Conservation (phyloP, 108 stramenopile species). For the Nitzschia putrida region DNA sequence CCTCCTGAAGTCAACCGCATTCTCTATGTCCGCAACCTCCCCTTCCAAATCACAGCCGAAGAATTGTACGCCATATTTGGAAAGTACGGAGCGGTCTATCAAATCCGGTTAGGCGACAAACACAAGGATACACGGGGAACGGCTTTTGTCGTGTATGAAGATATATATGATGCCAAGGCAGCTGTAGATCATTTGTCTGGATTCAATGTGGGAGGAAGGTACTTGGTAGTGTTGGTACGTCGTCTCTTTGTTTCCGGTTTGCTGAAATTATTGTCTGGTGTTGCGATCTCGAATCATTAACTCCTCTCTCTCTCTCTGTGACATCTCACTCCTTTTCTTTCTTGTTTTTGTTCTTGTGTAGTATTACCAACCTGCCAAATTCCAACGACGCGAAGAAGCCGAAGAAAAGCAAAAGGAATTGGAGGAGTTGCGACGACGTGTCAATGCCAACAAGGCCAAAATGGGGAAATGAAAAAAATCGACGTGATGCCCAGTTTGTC, state of each 20-base stretch:
- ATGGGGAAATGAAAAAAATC: constrained; percentile 21
- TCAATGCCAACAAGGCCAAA: constrained; percentile 63
- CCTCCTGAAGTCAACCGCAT: constrained; percentile 98
- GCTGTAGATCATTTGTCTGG: constrained; percentile 96
- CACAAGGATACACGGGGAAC: constrained; percentile 92
- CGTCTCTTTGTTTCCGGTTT: neutral
- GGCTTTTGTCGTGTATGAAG: constrained; percentile 94
- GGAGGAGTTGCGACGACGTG: constrained; percentile 85
- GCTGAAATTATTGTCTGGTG: neutral
- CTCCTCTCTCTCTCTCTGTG: neutral
- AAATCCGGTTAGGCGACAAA: constrained; percentile 87
- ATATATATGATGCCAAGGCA: constrained; percentile 97
- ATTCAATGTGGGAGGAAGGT: constrained; percentile 97
- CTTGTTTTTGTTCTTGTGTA: neutral
- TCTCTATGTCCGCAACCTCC: constrained; percentile 96
- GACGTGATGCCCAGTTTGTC: too few species aligned
- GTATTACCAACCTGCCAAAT: constrained; percentile 93
- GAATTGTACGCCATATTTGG: constrained; percentile 99
- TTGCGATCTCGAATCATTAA: neutral
- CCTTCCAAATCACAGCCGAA: constrained; percentile 95
- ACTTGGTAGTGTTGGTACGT: constrained; percentile 75
- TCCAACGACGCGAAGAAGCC: constrained; percentile 60
- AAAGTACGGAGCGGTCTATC: constrained; percentile 98
- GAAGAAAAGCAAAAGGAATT: constrained; percentile 91
- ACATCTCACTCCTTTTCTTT: neutral